Evolutionary conservation across 768 basidiomycete genomes (phyloP).

Genomic region (Lepiota venenata): DNA sequence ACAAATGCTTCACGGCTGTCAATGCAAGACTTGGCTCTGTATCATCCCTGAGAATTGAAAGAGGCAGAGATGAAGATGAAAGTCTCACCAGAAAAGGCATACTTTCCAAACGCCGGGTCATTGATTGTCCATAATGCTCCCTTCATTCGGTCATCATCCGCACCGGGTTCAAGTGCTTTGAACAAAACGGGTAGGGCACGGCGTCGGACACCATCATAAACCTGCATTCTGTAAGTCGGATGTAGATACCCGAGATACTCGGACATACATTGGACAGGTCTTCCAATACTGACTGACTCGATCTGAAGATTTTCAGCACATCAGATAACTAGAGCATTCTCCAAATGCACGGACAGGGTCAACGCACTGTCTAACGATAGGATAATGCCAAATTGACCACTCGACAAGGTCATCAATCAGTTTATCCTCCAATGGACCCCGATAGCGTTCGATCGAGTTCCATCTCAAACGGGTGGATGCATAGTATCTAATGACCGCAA

Average conservation of each 20-base stretch:
- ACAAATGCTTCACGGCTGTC: slow-evolving; percentile 55
- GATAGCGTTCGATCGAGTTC: slow-evolving; percentile 69
- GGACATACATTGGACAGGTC: slow-evolving; percentile 45
- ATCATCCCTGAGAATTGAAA: neutral
- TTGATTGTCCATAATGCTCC: slow-evolving; percentile 83
- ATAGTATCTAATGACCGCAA: slow-evolving; percentile 41
- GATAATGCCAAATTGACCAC: slow-evolving; percentile 79
- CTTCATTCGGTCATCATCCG: slow-evolving; percentile 90
- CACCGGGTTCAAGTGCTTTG: slow-evolving; percentile 57
- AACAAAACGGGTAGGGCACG: slow-evolving; percentile 62
- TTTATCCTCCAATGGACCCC: slow-evolving; percentile 54
- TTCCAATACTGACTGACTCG: slow-evolving; percentile 48
- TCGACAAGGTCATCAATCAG: slow-evolving; percentile 71
- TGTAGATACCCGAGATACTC: neutral
- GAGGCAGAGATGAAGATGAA: neutral
- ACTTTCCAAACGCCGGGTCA: slow-evolving; percentile 57
- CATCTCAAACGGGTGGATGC: slow-evolving; percentile 66
- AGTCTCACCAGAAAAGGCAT: slow-evolving; percentile 42
- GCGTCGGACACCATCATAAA: slow-evolving; percentile 65
- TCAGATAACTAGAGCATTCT: slow-evolving; percentile 17
- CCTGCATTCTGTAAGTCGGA: slow-evolving; percentile 28
- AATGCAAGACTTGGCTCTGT: slow-evolving; percentile 63
- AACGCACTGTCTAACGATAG: slow-evolving; percentile 46
- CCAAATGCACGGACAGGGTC: neutral
- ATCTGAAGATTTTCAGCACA: slow-evolving; percentile 24